Base-by-base conservation (phyloP, 345 rosid genomes). In the Ceriops decandra region DNA sequence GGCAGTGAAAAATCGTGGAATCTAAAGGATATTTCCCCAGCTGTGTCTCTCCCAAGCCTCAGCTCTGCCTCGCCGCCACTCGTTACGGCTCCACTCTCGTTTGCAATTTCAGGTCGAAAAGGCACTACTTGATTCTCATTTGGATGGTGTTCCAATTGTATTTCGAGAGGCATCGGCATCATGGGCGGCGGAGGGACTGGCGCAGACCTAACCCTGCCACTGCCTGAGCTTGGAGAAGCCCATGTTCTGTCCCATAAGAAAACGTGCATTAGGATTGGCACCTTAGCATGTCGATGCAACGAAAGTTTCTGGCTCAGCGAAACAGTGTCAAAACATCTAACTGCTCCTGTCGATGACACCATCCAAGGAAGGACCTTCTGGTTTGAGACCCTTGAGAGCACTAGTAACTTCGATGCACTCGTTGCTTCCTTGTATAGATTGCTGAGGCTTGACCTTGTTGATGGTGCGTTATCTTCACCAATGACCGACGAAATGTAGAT, bases 261-360 rank as follows among this genome's bases (percentile, higher is more conserved):
- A 7, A 90, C 82, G 5, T 91, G 96, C 24, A 95, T 68, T 36
- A 84, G 74, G 57, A 95, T 90, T 27, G 87, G 82, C 26, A 81
- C 87, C 57, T 87, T 90, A 31, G 96, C 95, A 58, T 91, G 99
- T 58, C 96, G 86, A 74, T 90, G 99, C 15, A 90, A 71, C 5
- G 99, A 95, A 15, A 95, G 91, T 79, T 95, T 95, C 68, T 87
- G 99, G 85, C 97, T 91, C 5, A 95, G 78, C 0, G 99, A 95
- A 57, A 90, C 88, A 0, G 97, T 87, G 77, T 95, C 97, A 6
- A 73, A 87, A 76, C 96, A 95, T 52, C 93, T 76, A 22, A 95
- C 71, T 1, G 99, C 96, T 78, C 97, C 99, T 0, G 93, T 88
- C 17, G 99, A 83, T 0, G 87, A 90, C 7, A 87, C 96, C 82